Base-by-base conservation (phyloP, 2,329 filamentous ascomycete genomes). In the Trichoderma lentiforme region DNA sequence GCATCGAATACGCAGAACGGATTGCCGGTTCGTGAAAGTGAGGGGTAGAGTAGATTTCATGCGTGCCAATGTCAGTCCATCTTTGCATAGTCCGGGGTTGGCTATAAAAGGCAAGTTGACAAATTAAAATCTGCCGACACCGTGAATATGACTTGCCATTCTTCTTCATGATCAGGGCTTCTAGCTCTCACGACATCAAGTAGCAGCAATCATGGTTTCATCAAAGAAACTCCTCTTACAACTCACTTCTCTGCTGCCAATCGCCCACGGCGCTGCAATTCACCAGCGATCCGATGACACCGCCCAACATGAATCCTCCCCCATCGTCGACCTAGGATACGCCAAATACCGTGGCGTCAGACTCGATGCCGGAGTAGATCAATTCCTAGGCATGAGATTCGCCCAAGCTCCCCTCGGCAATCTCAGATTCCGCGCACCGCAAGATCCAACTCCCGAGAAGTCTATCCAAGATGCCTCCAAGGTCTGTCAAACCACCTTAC, bases 371-470 rank as follows among this genome's bases (percentile, higher is more conserved):
- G 81, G 80, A n/a, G 80, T 87, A 34, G 81, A 81, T 64, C 79
- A 85, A 75, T 87, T 83, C 75, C 79, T 85, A 3, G 85, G 85
- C 14, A 79, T 86, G 77, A 85, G 86, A 57, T 89, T 84, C 76
- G 87, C 87, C 12, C 81, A 83, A 15, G 80, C 86, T n/a, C 87
- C 87, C 6, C 71, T 85, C 0, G 85, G 83, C 2, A 79, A 86
- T 51, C 79, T 87, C 39, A 82, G 87, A 68, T 89, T 85, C 81
- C 80, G 84, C 30, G 84, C 85, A 21, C 87, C 87, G 0, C 78
- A 81, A 18, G 79, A 83, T 39, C 86, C 86, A 3, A 78, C 77
- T 3, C 78, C 72, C 4, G 76, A 78, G 12, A 72, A 76, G 1
- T 75, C 74, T 3, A 76, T 80, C 0, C 81, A 84, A 77, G 76